These are phyloP conservation scores for Dictyostelium capitatum DNA, from an alignment of 78 protist genomes.

Conservation along the genomic window DNA sequence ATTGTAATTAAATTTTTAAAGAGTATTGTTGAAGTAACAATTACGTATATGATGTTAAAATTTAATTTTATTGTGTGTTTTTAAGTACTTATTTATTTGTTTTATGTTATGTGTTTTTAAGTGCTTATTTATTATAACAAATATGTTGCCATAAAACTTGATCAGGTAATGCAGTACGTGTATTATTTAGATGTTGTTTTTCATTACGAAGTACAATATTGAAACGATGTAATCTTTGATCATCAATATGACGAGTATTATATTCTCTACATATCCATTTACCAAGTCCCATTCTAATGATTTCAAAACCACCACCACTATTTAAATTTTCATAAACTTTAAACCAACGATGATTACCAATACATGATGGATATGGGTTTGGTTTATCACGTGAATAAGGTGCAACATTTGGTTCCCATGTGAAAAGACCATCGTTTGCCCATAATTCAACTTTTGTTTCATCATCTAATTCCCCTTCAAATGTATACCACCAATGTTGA, in stretches of 20 bases:
- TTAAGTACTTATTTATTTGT: too few relatives aligned
- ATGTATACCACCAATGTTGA: slow-evolving; percentile 72
- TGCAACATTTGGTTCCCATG: slow-evolving; percentile 44
- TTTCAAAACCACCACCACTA: slow-evolving; percentile 40
- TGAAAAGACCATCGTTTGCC: slow-evolving; percentile 57
- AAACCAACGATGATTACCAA: slow-evolving; percentile 82
- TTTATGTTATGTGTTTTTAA: too few relatives aligned
- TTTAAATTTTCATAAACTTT: slow-evolving; percentile 65
- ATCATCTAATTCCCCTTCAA: slow-evolving; percentile 65
- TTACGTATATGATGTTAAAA: too few relatives aligned
- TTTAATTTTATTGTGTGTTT: too few relatives aligned
- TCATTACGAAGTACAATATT: slow-evolving; percentile 50
- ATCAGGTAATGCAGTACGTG: slow-evolving; percentile 32
- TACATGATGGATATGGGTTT: slow-evolving; percentile 56
- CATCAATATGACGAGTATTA: slow-evolving; percentile 17
- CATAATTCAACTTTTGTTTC: slow-evolving; percentile 44
- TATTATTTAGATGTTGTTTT: slow-evolving; percentile 39
- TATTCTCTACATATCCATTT: slow-evolving; percentile 73
- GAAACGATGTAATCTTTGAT: slow-evolving; percentile 43
- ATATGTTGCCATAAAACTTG: slow-evolving; percentile 56
- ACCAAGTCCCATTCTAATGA: slow-evolving; percentile 65
- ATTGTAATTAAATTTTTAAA: too few relatives aligned
- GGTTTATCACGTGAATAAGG: slow-evolving; percentile 70
- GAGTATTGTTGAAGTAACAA: too few relatives aligned
- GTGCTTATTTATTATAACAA: slow-evolving; percentile 38